Percentiles rank a stretch among this genome's conserved stretches.
Evolutionary conservation across 257 asterid genomes (phyloP).

Genomic region (Ocimum tenuiflorum): DNA sequence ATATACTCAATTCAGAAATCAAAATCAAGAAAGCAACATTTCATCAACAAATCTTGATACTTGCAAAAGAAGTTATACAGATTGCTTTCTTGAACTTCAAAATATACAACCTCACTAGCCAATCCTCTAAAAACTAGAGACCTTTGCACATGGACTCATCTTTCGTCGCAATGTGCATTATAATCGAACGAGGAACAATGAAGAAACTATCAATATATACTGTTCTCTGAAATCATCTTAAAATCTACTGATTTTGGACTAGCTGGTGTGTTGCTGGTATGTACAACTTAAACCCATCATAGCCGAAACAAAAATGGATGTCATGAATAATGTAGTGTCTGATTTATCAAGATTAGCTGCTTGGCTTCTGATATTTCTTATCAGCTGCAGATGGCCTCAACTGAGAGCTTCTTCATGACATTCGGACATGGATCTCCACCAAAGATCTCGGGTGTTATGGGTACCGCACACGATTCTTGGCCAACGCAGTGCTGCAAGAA

Average conservation of each 20-base stretch:
- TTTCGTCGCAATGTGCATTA: conserved; percentile 41
- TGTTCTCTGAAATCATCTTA: conserved; percentile 27
- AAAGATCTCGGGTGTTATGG: conserved; percentile 75
- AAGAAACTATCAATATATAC: conserved; percentile 29
- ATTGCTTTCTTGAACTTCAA: conserved; percentile 31
- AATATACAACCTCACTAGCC: conserved; percentile 32
- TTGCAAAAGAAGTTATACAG: conserved; percentile 20
- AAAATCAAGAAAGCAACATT: not conserved
- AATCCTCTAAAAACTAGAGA: conserved; percentile 23
- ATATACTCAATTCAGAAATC: not conserved
- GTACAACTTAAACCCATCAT: conserved; percentile 54
- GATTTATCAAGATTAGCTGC: not conserved
- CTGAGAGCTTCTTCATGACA: conserved; percentile 89
- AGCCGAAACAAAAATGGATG: conserved; percentile 37
- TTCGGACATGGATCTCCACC: conserved; percentile 96
- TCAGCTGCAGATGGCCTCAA: conserved; percentile 81
- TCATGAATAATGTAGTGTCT: not conserved
- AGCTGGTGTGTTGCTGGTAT: conserved; percentile 56
- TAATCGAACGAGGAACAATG: not conserved
- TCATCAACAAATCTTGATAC: not conserved
- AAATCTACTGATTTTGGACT: conserved; percentile 32
- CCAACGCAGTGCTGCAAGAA: conserved; percentile 75
- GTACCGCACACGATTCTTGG: conserved; percentile 67
- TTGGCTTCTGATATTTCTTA: not conserved
- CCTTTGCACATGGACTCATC: conserved; percentile 54